Conservation (phyloP, 805 yeast species). For the Saccharomycopsis sp. region DNA sequence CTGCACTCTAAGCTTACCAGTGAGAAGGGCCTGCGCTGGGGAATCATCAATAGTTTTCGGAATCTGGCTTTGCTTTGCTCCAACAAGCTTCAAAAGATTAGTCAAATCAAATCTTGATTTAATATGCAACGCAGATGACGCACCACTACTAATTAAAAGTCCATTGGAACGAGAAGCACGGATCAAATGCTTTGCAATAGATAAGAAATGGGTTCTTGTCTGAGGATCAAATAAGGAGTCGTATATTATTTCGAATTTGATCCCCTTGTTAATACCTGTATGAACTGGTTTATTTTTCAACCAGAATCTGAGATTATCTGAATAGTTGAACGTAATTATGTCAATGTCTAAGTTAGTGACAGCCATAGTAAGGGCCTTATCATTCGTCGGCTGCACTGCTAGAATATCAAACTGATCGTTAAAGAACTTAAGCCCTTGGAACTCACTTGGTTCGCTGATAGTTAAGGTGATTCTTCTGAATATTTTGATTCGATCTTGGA, state of each 20-base stretch:
- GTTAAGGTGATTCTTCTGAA: conserved; percentile 70
- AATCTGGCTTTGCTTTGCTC: conserved; percentile 60
- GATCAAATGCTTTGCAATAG: conserved; percentile 66
- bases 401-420: conserved; percentile 62
- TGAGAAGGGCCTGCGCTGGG: conserved; percentile 59
- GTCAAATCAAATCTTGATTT: conserved; percentile 65
- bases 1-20: conserved; percentile 65
- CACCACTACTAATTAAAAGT: conserved; percentile 73
- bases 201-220: conserved; percentile 55
- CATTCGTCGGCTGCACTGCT: conserved; percentile 75
- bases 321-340: conserved; percentile 64
- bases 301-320: conserved; percentile 62
- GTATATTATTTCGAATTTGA: conserved; percentile 64
- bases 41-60: conserved; percentile 50
- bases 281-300: conserved; percentile 80
- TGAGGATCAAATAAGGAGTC: conserved; percentile 27
- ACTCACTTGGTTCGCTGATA: conserved; percentile 71
- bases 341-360: conserved; percentile 76
- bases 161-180: conserved; percentile 82
- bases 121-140: conserved; percentile 46
- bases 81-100: conserved; percentile 60
- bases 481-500: conserved; percentile 37
- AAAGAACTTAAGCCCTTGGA: conserved; percentile 46
- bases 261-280: conserved; percentile 76
- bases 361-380: conserved; percentile 69